Conservation (phyloP, 441 rosid genomes). For the Geranium incanum region DNA sequence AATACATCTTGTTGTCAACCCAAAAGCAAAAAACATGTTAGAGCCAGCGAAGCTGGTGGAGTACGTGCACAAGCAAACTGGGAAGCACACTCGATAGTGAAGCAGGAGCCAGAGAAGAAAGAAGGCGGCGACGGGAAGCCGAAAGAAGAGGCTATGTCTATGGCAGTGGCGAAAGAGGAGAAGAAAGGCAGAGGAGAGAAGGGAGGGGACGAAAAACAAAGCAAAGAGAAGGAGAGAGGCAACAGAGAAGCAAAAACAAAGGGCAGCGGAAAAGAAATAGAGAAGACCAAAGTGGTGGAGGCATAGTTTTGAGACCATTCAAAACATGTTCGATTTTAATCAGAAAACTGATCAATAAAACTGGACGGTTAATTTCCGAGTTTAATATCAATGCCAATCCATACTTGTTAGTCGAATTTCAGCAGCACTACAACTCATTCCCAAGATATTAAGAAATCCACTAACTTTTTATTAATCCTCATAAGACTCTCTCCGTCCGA, state of each 20-base stretch:
- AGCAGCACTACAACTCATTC: too few species aligned
- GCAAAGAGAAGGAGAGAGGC: conserved; percentile 3
- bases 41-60: conserved; percentile 59
- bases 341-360: too few species aligned
- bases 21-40: conserved; percentile 62
- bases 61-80: conserved; percentile 55
- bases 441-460: too few species aligned
- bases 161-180: conserved; percentile 5
- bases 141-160: conserved; percentile 15
- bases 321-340: too few species aligned
- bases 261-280: background rate
- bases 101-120: conserved; percentile 37
- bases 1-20: too few species aligned
- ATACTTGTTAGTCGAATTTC: too few species aligned
- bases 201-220: conserved; percentile 20
- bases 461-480: too few species aligned
- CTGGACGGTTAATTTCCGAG: too few species aligned
- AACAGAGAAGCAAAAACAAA: too few species aligned
- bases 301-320: background rate
- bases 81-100: conserved; percentile 67
- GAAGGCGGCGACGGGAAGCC: conserved; percentile 25
- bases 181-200: background rate
- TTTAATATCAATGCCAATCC: too few species aligned
- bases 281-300: conserved; percentile 29
- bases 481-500: too few species aligned